Conservation (phyloP, 768 basidiomycete genomes). For the Pleurotus platypus region DNA sequence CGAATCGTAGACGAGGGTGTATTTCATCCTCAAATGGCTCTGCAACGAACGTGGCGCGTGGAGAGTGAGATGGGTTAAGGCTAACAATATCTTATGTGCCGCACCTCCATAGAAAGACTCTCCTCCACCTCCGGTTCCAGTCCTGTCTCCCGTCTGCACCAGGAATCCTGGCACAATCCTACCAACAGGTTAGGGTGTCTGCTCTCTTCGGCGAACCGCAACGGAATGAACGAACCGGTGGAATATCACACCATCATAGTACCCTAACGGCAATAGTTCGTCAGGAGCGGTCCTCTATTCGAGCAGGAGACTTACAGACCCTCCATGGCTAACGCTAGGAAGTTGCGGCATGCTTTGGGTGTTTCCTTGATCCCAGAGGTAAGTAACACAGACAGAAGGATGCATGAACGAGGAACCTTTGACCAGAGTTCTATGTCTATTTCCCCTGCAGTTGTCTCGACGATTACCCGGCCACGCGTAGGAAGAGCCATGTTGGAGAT, state of each 20-base stretch:
- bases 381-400: constrained; percentile 1
- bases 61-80: too few relatives aligned
- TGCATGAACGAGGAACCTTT: constrained; percentile 47
- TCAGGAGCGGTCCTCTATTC: not conserved
- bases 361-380: constrained; percentile 60
- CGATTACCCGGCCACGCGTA: constrained; percentile 80
- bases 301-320: constrained; percentile 47
- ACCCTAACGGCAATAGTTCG: constrained; percentile 49
- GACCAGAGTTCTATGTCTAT: constrained; percentile 91
- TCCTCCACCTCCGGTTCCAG: constrained; percentile 87
- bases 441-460: constrained; percentile 88
- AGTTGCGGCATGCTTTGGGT: constrained; percentile 91
- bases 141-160: constrained; percentile 92
- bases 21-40: constrained; percentile 95
- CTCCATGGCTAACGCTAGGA: constrained; percentile 85
- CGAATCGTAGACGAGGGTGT: constrained; percentile 87
- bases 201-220: not conserved
- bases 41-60: constrained; percentile 19
- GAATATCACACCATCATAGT: constrained; percentile 95
- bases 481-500: constrained; percentile 67
- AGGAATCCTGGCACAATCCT: constrained; percentile 90
- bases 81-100: constrained; percentile 8
- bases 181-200: not conserved
- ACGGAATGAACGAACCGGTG: constrained; percentile 56
- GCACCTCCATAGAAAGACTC: constrained; percentile 92